phyloP scores from a whole-genome alignment of 1,139 yeast species.

The Geotrichum carabidarum region DNA sequence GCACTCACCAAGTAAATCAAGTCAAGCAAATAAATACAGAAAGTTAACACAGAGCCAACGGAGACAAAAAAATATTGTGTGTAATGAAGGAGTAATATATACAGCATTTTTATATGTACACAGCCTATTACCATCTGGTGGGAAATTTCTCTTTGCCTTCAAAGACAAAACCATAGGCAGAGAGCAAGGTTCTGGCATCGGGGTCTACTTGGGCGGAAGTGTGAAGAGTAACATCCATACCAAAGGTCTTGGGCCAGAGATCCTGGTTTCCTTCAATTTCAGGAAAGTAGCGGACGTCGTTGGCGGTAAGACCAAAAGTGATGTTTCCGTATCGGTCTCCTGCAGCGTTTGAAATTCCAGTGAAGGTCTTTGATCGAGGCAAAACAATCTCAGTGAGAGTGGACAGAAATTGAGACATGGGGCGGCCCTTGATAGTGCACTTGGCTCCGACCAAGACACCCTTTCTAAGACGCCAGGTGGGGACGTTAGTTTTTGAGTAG shows the following conservation, averaged over 20 bases:
- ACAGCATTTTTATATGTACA: constrained; percentile 5
- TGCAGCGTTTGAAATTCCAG: constrained; percentile 66
- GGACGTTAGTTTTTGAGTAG: constrained; percentile 72
- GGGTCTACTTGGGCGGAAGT: constrained; percentile 88
- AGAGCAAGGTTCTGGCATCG: constrained; percentile 82
- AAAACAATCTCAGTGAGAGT: constrained; percentile 88
- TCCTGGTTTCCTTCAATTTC: constrained; percentile 91
- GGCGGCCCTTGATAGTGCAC: constrained; percentile 69
- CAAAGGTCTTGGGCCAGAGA: constrained; percentile 81
- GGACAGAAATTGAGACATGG: constrained; percentile 77
- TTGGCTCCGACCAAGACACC: constrained; percentile 94
- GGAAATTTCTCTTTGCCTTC: constrained; percentile 45
- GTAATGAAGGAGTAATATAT: background rate
- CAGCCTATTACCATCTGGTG: constrained; percentile 27
- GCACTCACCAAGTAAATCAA: constrained; percentile 8
- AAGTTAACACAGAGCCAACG: background rate
- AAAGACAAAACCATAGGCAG: constrained; percentile 82
- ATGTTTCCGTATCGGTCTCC: constrained; percentile 88
- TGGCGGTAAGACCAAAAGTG: constrained; percentile 75
- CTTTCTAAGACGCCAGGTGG: constrained; percentile 80
- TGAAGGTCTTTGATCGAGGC: constrained; percentile 86
- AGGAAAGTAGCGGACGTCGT: constrained; percentile 79
- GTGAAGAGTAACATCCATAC: constrained; percentile 78
- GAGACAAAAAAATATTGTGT: background rate
- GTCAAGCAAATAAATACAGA: background rate